Conservation (phyloP, 176 grass and related monocot species). For the Chrysopogon serrulatus region DNA sequence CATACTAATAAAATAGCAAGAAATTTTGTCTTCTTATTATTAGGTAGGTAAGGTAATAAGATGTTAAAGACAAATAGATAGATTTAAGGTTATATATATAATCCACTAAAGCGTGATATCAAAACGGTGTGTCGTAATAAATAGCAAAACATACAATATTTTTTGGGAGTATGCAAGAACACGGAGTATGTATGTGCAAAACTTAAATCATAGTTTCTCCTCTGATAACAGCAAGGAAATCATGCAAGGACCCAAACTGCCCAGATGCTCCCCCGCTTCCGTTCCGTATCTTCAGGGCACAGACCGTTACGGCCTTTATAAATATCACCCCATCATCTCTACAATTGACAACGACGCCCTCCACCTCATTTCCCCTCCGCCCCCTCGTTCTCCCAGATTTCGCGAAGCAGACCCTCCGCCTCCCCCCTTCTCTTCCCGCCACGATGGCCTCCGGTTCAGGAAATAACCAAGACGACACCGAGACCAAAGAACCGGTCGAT, state of each 20-base stretch:
- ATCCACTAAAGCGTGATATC: no score
- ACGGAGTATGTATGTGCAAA: background rate
- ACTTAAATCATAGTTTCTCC: background rate
- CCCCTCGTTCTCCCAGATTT: background rate
- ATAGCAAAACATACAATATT: no score
- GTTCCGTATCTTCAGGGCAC: background rate
- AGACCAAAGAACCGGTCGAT: background rate
- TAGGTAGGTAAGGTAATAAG: no score
- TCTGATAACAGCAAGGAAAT: background rate
- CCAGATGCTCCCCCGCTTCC: background rate
- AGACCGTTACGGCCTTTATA: background rate
- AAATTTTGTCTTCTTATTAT: no score
- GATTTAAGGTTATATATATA: no score
- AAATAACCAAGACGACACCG: background rate
- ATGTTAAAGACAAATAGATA: no score
- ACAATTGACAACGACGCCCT: background rate
- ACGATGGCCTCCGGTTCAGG: constrained; percentile 12
- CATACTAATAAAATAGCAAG: no score
- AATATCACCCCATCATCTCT: background rate
- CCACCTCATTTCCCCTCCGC: background rate
- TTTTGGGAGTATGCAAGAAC: no score
- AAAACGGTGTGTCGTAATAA: no score
- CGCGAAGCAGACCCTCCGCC: background rate
- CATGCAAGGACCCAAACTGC: background rate
- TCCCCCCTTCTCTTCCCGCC: background rate